Percentiles rank a stretch among this genome's conserved stretches.
Conservation (phyloP, 495 filamentous ascomycete genomes). For the Trichoderma parareesei region DNA sequence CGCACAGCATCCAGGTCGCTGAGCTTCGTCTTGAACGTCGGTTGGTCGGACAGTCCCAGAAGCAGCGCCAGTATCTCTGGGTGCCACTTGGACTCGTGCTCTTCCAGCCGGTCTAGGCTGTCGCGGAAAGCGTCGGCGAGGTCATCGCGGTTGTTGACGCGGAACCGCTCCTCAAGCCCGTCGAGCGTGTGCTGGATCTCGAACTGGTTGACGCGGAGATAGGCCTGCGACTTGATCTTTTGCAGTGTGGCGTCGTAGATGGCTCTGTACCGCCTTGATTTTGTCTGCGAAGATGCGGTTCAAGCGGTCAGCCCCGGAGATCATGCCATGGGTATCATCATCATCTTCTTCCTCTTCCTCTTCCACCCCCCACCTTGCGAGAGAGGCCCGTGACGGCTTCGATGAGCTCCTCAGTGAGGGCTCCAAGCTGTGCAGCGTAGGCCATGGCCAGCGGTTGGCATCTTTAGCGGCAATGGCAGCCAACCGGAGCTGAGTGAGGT, state of each 20-base stretch:
- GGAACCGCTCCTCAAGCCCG: slow-evolving; percentile 84
- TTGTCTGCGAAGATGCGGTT: neutral
- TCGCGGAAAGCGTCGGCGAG: slow-evolving; percentile 66
- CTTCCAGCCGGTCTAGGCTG: slow-evolving; percentile 53
- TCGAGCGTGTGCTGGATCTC: slow-evolving; percentile 63
- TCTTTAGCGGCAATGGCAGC: slow-evolving; percentile 5
- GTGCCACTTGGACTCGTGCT: slow-evolving; percentile 46
- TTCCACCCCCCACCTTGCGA: slow-evolving; percentile 11
- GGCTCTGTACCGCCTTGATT: slow-evolving; percentile 34
- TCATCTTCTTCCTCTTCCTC: neutral
- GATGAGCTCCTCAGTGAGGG: slow-evolving; percentile 49
- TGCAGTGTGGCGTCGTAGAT: slow-evolving; percentile 44
- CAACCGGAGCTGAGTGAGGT: neutral
- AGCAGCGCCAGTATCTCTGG: slow-evolving; percentile 78
- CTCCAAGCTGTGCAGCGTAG: slow-evolving; percentile 36
- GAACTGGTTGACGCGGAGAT: slow-evolving; percentile 80
- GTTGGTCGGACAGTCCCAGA: slow-evolving; percentile 73
- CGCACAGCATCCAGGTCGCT: slow-evolving; percentile 49
- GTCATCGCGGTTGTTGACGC: slow-evolving; percentile 65
- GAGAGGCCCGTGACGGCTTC: slow-evolving; percentile 24
- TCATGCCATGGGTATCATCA: neutral
- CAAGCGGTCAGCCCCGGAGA: neutral
- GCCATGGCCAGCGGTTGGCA: slow-evolving; percentile 31
- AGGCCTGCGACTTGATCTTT: slow-evolving; percentile 49
- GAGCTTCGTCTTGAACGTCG: slow-evolving; percentile 58